Evolutionary conservation across 352 stramenopile species (phyloP), one percentile per base, ranked within the genome.

Genomic region (Pythium rishiriense): DNA sequence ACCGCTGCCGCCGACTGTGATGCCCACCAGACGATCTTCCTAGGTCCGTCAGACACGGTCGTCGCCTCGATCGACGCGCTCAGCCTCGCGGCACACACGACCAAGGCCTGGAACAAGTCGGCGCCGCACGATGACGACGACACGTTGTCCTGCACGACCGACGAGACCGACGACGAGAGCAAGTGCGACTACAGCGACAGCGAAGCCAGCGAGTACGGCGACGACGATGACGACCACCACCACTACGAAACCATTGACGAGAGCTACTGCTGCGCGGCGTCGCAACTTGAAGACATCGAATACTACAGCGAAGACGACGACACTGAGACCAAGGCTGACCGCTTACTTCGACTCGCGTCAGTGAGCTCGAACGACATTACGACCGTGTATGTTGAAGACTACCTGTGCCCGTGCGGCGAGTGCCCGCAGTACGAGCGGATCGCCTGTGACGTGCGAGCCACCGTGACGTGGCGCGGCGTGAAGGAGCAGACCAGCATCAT

Each of bases 351-450:
- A 58, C 46, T 75, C 7, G 28, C 55, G 15, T 64, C 63, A 14
- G 39, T 61, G 29, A 61, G 19, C 29, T 58, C 50, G 19, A 70
- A 72, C 49, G 70, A 72, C 0, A 59, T 78, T 24, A 22, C 64
- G 14, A 62, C 71, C 14, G 67, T 86, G 14, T 75, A 76, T 24
- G 66, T 88, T 26, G 70, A 85, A 54, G 80, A 87, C 58, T 93
- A 87, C 64, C 58, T 93, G 17, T 91, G 81, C 45, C 55, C 49
- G 1, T 93, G 84, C 42, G 76, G 79, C 22, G 72, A 88, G 35
- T 93, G 84, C 47, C 84, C 79, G 12, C 69, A 78, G 52, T 85
- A 86, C 73, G 64, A 79, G 24, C 33, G 47, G 29, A 90, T 93
- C 48, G 74, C 57, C 3, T 51, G 61, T 21, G 78, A 91, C 31